phyloP scores from a whole-genome alignment of 2,329 filamentous ascomycete genomes.

The Dothistroma pini region DNA sequence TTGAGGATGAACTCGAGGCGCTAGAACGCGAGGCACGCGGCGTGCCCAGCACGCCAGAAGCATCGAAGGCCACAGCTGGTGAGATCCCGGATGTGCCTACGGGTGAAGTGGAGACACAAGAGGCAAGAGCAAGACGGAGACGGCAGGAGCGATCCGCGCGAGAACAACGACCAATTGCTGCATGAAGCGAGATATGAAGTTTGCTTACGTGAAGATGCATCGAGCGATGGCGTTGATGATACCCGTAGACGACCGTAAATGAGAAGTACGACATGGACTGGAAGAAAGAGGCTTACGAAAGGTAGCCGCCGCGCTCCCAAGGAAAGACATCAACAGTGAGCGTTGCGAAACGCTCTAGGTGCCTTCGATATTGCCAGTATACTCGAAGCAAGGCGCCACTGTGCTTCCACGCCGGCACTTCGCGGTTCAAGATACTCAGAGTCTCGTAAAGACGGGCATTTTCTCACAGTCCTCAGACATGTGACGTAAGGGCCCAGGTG shows the following conservation, averaged over 20 bases:
- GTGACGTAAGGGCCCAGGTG: constrained; percentile 1
- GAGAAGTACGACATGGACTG: not conserved
- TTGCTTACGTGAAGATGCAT: not conserved
- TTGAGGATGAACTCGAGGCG: constrained; percentile 88
- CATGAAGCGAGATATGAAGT: constrained; percentile 8
- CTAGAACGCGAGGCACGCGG: constrained; percentile 60
- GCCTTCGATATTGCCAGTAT: too few relatives aligned
- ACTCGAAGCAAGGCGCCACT: too few relatives aligned
- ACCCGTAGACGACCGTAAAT: not conserved
- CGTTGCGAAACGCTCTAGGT: too few relatives aligned
- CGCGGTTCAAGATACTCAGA: not conserved
- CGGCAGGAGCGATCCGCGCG: constrained; percentile 25
- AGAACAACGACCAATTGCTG: constrained; percentile 27
- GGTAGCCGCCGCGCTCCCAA: too few relatives aligned
- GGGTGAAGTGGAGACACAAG: constrained; percentile 24
- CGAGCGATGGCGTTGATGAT: not conserved
- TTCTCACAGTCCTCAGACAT: not conserved
- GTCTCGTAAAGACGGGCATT: not conserved
- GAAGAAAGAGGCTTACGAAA: too few relatives aligned
- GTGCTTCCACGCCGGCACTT: too few relatives aligned
- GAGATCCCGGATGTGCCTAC: constrained; percentile 34
- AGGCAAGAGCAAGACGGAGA: constrained; percentile 29
- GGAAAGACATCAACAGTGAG: too few relatives aligned
- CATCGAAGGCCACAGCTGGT: constrained; percentile 32
- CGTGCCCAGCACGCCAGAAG: constrained; percentile 37